Percentiles rank a stretch among this genome's conserved stretches.
These are phyloP conservation scores for Rhodotorula diobovata DNA, from an alignment of 768 basidiomycete genomes.

Conservation along the genomic window DNA sequence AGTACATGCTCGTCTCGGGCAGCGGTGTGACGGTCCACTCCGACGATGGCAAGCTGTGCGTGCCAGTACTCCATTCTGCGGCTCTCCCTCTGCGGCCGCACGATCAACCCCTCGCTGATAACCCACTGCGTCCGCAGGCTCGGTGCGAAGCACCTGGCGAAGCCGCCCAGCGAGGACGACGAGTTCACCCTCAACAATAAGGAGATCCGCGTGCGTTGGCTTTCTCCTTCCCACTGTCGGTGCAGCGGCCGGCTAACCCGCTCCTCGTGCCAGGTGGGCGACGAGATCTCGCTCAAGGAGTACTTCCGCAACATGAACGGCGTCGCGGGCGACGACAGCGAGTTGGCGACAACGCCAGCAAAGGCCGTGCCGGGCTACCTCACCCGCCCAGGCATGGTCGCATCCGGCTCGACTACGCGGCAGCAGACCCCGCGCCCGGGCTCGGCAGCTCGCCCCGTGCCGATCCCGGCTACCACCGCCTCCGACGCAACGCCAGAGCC, in stretches of 20 bases:
- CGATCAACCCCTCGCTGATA: too few relatives aligned
- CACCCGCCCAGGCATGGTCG: neutral
- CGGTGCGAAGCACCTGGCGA: neutral
- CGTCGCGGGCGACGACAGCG: neutral
- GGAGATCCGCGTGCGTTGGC: neutral
- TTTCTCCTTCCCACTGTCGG: neutral
- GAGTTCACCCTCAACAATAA: constrained; percentile 17
- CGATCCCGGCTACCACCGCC: too few relatives aligned
- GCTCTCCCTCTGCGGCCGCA: neutral
- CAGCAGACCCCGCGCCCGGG: neutral
- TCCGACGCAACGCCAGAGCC: neutral
- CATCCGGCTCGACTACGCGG: neutral
- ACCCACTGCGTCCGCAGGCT: too few relatives aligned
- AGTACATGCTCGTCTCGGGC: constrained; percentile 16
- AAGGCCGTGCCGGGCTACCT: neutral
- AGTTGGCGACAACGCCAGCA: neutral
- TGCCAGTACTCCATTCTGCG: neutral
- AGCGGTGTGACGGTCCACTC: neutral
- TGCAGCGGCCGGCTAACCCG: neutral
- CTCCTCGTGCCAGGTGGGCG: constrained; percentile 4
- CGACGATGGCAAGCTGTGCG: constrained; percentile 25
- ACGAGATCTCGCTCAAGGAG: neutral
- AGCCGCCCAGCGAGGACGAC: neutral
- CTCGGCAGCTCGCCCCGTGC: neutral
- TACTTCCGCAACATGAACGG: neutral